Evolutionary conservation across 2,329 filamentous ascomycete genomes (phyloP), one percentile per base, ranked within the genome.

Genomic region (Xenosphaeropsis pyriputrescens): DNA sequence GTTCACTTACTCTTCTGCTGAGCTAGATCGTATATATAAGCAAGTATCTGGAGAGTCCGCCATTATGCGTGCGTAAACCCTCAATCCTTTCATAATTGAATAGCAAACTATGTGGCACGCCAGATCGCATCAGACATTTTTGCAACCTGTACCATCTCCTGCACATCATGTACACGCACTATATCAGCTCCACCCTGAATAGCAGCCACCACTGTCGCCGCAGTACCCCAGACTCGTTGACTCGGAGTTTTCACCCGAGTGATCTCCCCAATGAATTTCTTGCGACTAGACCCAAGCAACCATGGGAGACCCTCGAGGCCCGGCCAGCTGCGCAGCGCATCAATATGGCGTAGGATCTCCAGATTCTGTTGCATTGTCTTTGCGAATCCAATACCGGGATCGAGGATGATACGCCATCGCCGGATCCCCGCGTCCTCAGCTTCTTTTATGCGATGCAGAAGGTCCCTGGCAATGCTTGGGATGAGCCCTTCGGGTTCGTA

Each of bases 41-140:
- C n/a, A n/a, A n/a, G n/a, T n/a, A n/a, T n/a, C n/a, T n/a, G n/a
- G n/a, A n/a, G n/a, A n/a, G n/a, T n/a, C n/a, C n/a, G n/a, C n/a
- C n/a, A n/a, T n/a, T n/a, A n/a, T n/a, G n/a, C n/a, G n/a, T n/a
- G n/a, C n/a, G n/a, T n/a, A n/a, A n/a, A n/a, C n/a, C n/a, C n/a
- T n/a, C n/a, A n/a, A n/a, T n/a, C n/a, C n/a, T n/a, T n/a, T n/a
- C n/a, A n/a, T n/a, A n/a, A n/a, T n/a, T n/a, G n/a, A n/a, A n/a
- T n/a, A n/a, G n/a, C n/a, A n/a, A n/a, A 26, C 12, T 26, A 26
- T 34, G 14, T 34, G 13, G 40, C 43, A 32, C 84, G 68, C 73
- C 84, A 93, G 39, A 95, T 86, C n/a, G 86, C 88, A 68, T 96
- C 89, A 7, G 85, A 75, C 78, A 96, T 89, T 54, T 72, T 80